Base-by-base conservation (phyloP, 2,329 filamentous ascomycete species). In the Ophiostoma pallidulum region DNA sequence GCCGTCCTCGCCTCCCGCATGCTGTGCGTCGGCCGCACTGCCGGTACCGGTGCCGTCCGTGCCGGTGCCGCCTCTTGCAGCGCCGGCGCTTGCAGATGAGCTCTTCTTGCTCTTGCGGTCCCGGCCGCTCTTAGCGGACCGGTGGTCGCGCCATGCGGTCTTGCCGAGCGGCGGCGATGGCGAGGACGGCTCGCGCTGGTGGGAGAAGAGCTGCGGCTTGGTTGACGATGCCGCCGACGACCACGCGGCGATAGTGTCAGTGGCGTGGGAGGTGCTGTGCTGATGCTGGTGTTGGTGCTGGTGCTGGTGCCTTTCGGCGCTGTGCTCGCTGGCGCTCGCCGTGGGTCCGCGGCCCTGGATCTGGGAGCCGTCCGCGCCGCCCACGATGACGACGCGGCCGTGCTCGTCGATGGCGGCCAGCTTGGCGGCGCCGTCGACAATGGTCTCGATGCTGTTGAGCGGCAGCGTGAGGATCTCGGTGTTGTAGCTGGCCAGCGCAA, bases 401-500 rank as follows among this genome's bases (percentile, higher is more conserved):
- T 41, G 31, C 26, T 29, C 38, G 31, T 54, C 89, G 45, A 96
- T 78, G 9, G 85, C 80, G 0, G 91, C 91, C 51, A 96, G 74
- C 66, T 89, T 84, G 5, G 86, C 90, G 12, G 86, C 86, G 50
- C 91, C 87, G 59, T 98, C 92, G 19, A 97, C 88, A 37, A 98
- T 77, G 39, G 88, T 94, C 73, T 95, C 91, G 45, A 94, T 76
- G 57, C 80, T 85, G 48, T 71, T 73, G 68, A 97, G 70, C 14
- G 84, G 82, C 47, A 94, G 70, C 9, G 92, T 98, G 59, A 98
- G 66, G 52, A 91, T 86, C 57, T 88, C 86, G 1, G 84, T 85
- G 64, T 98, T 98, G 65, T 95, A 97, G 40, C 79, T 76, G 40
- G 90, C 89, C 31, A 98, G 77, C 35, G 92, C 92, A 9, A 95